Evolutionary conservation across 208 protist genomes (phyloP).

Genomic region (Kentomonas sorsogonicus): DNA sequence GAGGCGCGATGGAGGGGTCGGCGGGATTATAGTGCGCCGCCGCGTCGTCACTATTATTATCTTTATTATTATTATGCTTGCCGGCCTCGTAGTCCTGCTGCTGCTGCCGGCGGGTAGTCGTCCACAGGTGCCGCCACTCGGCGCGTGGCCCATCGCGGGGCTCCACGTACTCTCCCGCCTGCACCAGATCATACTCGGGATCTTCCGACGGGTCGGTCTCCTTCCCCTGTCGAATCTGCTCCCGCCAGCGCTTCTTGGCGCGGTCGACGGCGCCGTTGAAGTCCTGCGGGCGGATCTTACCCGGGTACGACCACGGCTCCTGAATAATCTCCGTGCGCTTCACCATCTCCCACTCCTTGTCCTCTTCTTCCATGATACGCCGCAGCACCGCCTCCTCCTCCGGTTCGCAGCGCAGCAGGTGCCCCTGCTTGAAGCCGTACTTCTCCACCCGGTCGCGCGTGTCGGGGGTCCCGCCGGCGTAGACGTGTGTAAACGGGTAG

Average conservation of each 20-base stretch:
- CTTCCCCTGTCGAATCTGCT: slow-evolving; percentile 74
- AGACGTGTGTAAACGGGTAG: slow-evolving; percentile 85
- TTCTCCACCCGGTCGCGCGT: slow-evolving; percentile 72
- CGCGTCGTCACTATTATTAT: too few species aligned
- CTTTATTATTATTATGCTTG: too few species aligned
- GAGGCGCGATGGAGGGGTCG: too few species aligned
- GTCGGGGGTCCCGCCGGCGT: slow-evolving; percentile 65
- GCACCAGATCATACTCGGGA: slow-evolving; percentile 82
- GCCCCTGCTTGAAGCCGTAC: slow-evolving; percentile 89
- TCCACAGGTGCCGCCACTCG: slow-evolving; percentile 88
- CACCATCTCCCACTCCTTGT: slow-evolving; percentile 90
- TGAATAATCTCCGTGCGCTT: slow-evolving; percentile 88
- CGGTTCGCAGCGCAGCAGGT: slow-evolving; percentile 77
- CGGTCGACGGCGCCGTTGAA: slow-evolving; percentile 84
- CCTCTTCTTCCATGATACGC: slow-evolving; percentile 88
- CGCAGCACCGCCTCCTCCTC: slow-evolving; percentile 87
- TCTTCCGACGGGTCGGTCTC: slow-evolving; percentile 85
- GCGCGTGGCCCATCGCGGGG: slow-evolving; percentile 81
- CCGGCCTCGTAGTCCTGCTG: too few species aligned
- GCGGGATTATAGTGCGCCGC: too few species aligned
- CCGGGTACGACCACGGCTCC: slow-evolving; percentile 88
- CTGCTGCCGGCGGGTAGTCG: slow-evolving; percentile 72
- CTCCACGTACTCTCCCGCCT: slow-evolving; percentile 86
- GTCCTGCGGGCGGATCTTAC: slow-evolving; percentile 80
- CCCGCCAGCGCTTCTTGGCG: slow-evolving; percentile 78